Base-by-base conservation (phyloP, 2,329 filamentous ascomycete species). In the Aspergillus sclerotialis region DNA sequence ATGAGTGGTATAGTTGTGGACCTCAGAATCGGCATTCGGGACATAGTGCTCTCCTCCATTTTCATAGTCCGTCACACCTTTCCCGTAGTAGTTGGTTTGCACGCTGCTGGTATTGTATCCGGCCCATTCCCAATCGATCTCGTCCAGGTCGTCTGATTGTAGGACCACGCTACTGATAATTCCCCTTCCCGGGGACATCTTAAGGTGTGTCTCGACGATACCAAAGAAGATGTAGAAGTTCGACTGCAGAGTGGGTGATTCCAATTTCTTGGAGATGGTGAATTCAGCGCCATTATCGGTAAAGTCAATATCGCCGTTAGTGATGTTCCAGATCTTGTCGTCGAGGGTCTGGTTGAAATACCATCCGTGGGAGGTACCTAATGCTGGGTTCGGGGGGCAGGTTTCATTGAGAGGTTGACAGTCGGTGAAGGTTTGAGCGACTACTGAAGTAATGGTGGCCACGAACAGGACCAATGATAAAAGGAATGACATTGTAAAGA, bases 31-130 rank as follows among this genome's bases (percentile, higher is more conserved):
- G 40, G 82, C 89, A 52, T 76, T 65, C 43, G 66, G 44, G 53
- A 80, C 67, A 5, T 76, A 64, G 63, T 92, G 84, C 57, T 84
- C 84, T 32, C 82, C 80, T 42, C 85, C 90, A 37, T 89, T 82
- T 63, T 90, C 84, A 67, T 89, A 93, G 4, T 76, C 73, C 1
- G 52, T 52, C 0, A 84, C 84, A 48, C 92, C 92, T 65, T 96
- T 94, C 61, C 89, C 87, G 51, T 95, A 98, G 68, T 93, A 98
- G 67, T 98, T 96, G 50, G 82, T 84, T 63, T 96, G 90, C 21
- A 65, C 62, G 23, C 45, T 36, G 25, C 39, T 52, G 15, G 52
- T 55, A 41, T 64, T 60, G 32, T 56, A 56, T 31, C 64, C 64
- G 14, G 64, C 45, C 60, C 60, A 63, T 36, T 64, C 61, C 61